These are phyloP conservation scores for Physcomitrellopsis africana DNA, from an alignment of 225 moss, liverwort and hornwort genomes.

Conservation along the genomic window DNA sequence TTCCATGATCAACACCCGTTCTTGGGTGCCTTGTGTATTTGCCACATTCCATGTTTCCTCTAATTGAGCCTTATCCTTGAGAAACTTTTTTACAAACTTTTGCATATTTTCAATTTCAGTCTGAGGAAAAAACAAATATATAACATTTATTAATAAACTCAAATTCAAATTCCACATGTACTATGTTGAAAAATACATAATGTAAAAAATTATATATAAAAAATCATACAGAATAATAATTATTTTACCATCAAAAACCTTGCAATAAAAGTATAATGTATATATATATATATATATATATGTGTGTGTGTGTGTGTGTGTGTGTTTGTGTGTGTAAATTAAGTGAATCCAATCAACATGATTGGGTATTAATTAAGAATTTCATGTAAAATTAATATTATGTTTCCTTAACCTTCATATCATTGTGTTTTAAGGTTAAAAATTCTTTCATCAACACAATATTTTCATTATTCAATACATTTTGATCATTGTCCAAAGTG, in stretches of 20 bases:
- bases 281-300: neutral
- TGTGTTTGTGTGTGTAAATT: too few species aligned
- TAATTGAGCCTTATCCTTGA: constrained; percentile 54
- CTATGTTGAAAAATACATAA: too few species aligned
- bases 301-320: too few species aligned
- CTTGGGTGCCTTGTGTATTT: constrained; percentile 68
- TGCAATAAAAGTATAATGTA: neutral
- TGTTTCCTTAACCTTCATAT: constrained; percentile 20
- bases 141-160: too few species aligned
- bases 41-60: constrained; percentile 54
- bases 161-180: too few species aligned
- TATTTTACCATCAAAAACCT: too few species aligned
- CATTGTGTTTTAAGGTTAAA: constrained; percentile 30
- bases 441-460: constrained; percentile 28
- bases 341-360: too few species aligned
- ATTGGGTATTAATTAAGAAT: too few species aligned
- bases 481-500: constrained; percentile 35
- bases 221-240: neutral
- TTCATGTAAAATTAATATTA: too few species aligned
- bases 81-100: constrained; percentile 63
- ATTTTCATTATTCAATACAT: constrained; percentile 24
- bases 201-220: neutral
- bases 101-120: constrained; percentile 57
- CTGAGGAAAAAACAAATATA: neutral
- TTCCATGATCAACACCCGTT: constrained; percentile 87